phyloP scores from a whole-genome alignment of 495 filamentous ascomycete genomes.

The Chaetomium fimeti region DNA sequence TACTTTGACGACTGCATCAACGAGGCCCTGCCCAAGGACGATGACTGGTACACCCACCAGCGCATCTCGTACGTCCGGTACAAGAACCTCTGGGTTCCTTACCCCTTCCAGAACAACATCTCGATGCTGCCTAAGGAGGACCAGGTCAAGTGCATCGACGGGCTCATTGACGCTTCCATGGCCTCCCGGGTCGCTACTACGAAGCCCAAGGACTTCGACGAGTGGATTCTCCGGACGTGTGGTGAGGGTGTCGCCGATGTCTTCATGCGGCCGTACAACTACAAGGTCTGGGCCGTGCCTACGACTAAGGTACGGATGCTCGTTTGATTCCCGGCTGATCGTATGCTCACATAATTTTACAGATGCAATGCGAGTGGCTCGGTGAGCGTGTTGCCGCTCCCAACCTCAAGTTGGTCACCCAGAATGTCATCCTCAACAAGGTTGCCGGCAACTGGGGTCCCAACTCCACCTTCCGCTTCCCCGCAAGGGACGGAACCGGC shows the following conservation, averaged over 20 bases:
- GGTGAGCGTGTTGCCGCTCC: conserved; percentile 98
- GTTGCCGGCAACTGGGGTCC: conserved; percentile 97
- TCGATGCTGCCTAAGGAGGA: conserved; percentile 97
- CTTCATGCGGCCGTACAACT: conserved; percentile 99
- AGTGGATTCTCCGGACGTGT: conserved; percentile 96
- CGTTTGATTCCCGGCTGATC: not conserved
- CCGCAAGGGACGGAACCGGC: conserved; percentile 89
- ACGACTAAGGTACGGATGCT: conserved; percentile 80
- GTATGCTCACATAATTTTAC: conserved; percentile 17
- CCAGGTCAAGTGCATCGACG: conserved; percentile 91
- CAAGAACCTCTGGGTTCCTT: conserved; percentile 94
- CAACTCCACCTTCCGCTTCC: conserved; percentile 98
- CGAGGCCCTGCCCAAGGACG: conserved; percentile 87
- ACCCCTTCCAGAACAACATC: conserved; percentile 99
- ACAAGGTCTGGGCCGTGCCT: conserved; percentile 99
- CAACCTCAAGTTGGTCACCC: conserved; percentile 91
- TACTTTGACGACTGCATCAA: conserved; percentile 99
- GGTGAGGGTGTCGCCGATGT: conserved; percentile 86
- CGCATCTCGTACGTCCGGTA: conserved; percentile 98
- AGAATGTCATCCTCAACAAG: conserved; percentile 94
- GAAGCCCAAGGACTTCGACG: conserved; percentile 94
- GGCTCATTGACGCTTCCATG: conserved; percentile 93
- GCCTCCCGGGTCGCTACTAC: conserved; percentile 79
- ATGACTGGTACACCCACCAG: conserved; percentile 97
- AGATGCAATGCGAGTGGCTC: conserved; percentile 99